Base-by-base conservation (phyloP, 1,284 basidiomycete species). In the Ceratobasidium papillatum region DNA sequence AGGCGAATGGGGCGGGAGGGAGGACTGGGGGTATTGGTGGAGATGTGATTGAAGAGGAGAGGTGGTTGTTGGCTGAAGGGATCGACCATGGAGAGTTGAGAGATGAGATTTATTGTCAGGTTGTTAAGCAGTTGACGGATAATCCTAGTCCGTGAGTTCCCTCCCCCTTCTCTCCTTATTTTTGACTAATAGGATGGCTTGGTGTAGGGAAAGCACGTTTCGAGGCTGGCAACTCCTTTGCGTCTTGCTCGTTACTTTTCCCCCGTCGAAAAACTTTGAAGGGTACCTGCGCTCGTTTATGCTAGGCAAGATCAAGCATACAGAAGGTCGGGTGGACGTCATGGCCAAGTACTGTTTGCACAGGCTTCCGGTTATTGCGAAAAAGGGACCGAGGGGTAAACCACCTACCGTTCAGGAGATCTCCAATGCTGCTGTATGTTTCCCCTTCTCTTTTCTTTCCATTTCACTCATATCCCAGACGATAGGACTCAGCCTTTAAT, bases 151-250 rank as follows among this genome's bases (percentile, higher is more conserved):
- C 89, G 88, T 94, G 79, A 79, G 91, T 87, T 8, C 49, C 17
- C 38, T n/a, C 12, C 41, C 49, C 9, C 7, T 34, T 27, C 25
- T 54, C 22, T 43, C 30, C 2, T 38, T 22, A 32, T 47, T 68
- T 47, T 27, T 32, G 3, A 62, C 45, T 32, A 22, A 58, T 19
- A 4, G 25, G 30, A 62, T 54, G 38, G 45, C n/a, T 25, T 19
- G 36, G 19, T 47, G 51, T 32, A 94, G 93, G 27, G 93, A 95
- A 79, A 92, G 93, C 78, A 81, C 89, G 41, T 94, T 96, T 83
- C 91, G 91, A 78, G 95, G 95, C 34, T 97, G 95, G 92, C 95
- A 97, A 80, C 84, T 97, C 58, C 84, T 97, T 43, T 96, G 94
- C 80, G 94, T 96, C 0, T 84, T 96, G 34, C 85, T 96, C 19